Base-by-base conservation (phyloP, 2,329 filamentous ascomycete species). In the Exophiala xenobiotica region DNA sequence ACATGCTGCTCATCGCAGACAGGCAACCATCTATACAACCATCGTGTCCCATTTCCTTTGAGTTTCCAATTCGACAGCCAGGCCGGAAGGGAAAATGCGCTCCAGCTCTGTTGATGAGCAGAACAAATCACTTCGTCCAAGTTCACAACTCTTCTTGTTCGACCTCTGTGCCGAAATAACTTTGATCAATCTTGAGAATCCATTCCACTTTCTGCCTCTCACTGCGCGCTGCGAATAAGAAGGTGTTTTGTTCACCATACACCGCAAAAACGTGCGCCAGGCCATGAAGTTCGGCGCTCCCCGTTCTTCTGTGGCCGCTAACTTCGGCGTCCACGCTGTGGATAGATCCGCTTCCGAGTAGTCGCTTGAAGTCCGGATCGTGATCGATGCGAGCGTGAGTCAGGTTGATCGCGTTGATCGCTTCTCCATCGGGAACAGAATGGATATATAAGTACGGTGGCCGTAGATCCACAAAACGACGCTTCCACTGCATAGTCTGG, bases 141-240 rank as follows among this genome's bases (percentile, higher is more conserved):
- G n/a, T n/a, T n/a, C n/a, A n/a, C n/a, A n/a, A n/a, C 35, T 42
- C 33, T 12, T 51, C 52, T 27, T 23, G 49, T 18, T 49, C 54
- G 4, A 48, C 49, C 9, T 35, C 31, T n/a, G 12, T 42, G 26
- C 38, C 52, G 49, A 83, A 82, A 67, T 80, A 85, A 60, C 86
- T 88, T 75, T 96, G 87, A 70, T 99, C 93, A 62, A 99, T 90
- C 64, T 87, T 86, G 69, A 95, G 81, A 62, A 99, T 96, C 93
- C 93, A 99, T 68, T 97, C 93, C 62, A 91, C 86, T 76, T 96
- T 96, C 69, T 96, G 91, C 42, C 85, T 80, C 73, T 96, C 92
- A 63, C 84, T 92, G 52, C 90, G 80, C 19, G 90, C 88, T 11
- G 90, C 89, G 69, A 99, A 97, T 33, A 99, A 77, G 81, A 91